A percentile compares a stretch with the other conserved stretches of the same genome.
Conservation (phyloP, 148 eudicot species). For the Vaccinium myrtillus region DNA sequence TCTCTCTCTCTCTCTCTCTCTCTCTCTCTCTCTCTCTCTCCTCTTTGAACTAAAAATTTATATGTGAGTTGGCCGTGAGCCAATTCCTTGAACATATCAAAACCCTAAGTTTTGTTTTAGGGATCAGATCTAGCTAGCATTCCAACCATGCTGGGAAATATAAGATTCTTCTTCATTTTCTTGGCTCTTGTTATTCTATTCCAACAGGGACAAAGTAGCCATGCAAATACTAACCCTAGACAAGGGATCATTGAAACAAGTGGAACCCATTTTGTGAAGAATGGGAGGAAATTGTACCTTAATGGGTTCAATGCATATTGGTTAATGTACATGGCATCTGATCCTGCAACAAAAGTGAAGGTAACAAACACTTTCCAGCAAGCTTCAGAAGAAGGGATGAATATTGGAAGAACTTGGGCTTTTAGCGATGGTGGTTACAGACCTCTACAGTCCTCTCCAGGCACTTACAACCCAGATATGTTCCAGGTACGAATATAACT, state of each 20-base stretch:
- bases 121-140: background rate
- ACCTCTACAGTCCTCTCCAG: constrained; percentile 35
- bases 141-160: background rate
- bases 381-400: constrained; percentile 34
- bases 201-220: background rate
- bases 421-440: constrained; percentile 31
- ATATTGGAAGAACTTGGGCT: constrained; percentile 43
- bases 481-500: constrained; percentile 23
- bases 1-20: background rate
- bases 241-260: constrained; percentile 14
- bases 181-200: background rate
- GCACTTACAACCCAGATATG: constrained; percentile 28
- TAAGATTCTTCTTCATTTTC: background rate
- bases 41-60: background rate
- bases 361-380: constrained; percentile 23
- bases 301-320: constrained; percentile 33
- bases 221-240: background rate
- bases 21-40: no score
- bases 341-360: background rate
- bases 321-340: constrained; percentile 26
- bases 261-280: constrained; percentile 14
- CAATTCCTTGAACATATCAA: background rate
- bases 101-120: background rate
- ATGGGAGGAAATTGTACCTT: constrained; percentile 21
- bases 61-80: background rate